Base-by-base conservation (phyloP, 805 yeast species). In the Candida caryicola region DNA sequence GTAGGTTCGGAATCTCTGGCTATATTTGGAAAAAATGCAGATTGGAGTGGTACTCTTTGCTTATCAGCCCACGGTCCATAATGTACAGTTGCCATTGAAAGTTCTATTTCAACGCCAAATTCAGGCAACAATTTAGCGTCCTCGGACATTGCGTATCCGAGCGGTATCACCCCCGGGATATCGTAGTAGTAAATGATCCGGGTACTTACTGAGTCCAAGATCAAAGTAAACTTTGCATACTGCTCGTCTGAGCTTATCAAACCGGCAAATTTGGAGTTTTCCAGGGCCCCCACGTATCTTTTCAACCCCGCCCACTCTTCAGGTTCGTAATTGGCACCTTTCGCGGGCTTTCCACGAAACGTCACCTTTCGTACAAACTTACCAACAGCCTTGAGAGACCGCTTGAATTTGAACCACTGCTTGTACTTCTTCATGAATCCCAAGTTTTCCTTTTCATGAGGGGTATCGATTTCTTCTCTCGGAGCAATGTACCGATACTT, bases 11-110 rank as follows among this genome's bases (percentile, higher is more conserved):
- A 61, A 50, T 88, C 86, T 33, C 81, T 61, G 17, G 83, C 76
- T 8, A 79, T 55, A 0, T 73, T 57, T 0, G 99, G 99, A 39
- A 83, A 77, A 17, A 93, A 63, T 61, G 81, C 63, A 12, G 68
- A 61, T 40, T 82, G 89, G 7, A 90, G 51, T 1, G 80, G 74
- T 2, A 69, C 70, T 13, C 95, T 59, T 57, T 93, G 95, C 26
- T 91, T 77, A 42, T 93, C 95, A 0, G 96, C 85, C 96, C 97
- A 91, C 0, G 99, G 95, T 0, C 99, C 99, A 54, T 87, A 90
- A 48, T 82, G 82, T 1, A 88, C 62, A 0, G 85, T 80, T 0
- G 88, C 79, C 38, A 76, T 73, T 2, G 74, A 69, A 2, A 87
- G 46, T 10, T 68, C 69, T 6, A 90, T 36, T 36, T 82, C 82